These are phyloP conservation scores for Calophaca sinica DNA, from an alignment of 306 rosid genomes.

Conservation along the genomic window DNA sequence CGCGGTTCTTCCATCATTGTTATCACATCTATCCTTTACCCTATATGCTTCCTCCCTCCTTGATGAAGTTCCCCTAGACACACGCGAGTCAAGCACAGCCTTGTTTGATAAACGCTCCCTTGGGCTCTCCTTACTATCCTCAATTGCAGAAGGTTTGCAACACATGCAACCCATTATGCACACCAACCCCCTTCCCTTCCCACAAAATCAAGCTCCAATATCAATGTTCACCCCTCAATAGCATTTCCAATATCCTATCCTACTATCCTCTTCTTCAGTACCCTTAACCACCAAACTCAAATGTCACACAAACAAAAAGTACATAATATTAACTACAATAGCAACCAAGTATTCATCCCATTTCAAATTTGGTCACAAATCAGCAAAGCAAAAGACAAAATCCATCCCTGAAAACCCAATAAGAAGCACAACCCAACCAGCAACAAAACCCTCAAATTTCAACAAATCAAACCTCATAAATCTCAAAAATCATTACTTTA, in stretches of 20 bases:
- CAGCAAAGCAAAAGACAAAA: slow-evolving; percentile 43
- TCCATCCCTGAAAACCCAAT: slow-evolving; percentile 41
- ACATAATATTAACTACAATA: slow-evolving; percentile 35
- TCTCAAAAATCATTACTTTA: slow-evolving; percentile 52
- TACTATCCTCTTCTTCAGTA: slow-evolving; percentile 50
- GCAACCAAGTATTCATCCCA: slow-evolving; percentile 49
- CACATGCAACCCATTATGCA: slow-evolving; percentile 83
- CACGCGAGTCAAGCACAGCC: slow-evolving; percentile 59
- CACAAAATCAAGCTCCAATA: slow-evolving; percentile 54
- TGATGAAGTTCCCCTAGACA: slow-evolving; percentile 68
- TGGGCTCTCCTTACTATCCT: slow-evolving; percentile 96
- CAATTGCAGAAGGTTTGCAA: slow-evolving; percentile 97
- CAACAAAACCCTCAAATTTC: slow-evolving; percentile 35
- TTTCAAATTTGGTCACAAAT: slow-evolving; percentile 45
- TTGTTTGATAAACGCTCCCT: slow-evolving; percentile 77
- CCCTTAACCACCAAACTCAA: slow-evolving; percentile 38
- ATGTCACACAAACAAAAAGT: slow-evolving; percentile 34
- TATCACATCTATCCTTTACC: slow-evolving; percentile 68
- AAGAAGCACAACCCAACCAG: slow-evolving; percentile 14
- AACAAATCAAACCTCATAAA: slow-evolving; percentile 51
- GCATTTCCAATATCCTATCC: slow-evolving; percentile 47
- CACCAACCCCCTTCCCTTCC: slow-evolving; percentile 49
- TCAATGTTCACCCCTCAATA: slow-evolving; percentile 60
- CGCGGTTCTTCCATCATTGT: slow-evolving; percentile 67
- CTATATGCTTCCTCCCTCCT: slow-evolving; percentile 83